Evolutionary conservation across 495 filamentous ascomycete genomes (phyloP), one percentile per base, ranked within the genome.

Genomic region (Xylaria telfairii): DNA sequence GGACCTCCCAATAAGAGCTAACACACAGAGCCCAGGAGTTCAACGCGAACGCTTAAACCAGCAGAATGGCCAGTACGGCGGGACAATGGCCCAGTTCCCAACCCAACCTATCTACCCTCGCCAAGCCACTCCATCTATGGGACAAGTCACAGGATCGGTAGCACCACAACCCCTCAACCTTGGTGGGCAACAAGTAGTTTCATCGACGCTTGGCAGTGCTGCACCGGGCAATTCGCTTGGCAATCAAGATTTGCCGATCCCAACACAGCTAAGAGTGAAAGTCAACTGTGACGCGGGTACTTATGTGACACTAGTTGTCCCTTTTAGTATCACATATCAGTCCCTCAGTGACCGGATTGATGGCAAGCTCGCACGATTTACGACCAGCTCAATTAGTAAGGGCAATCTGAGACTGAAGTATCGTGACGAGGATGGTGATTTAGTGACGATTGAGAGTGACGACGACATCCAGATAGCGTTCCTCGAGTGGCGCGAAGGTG

Each of bases 271-370:
- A 64, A 98, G 97, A 78, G 94, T 97, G 64, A 97, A 94, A 80
- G 94, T 99, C 42, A 93, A 93, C 75, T 96, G 92, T 75, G 91
- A 93, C 19, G 89, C 89, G 62, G 88, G 89, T 21, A 90, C 88
- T 69, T 95, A 96, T 73, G 90, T 98, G 67, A 97, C 94, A 0
- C 86, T 99, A 13, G 95, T 99, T 41, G 96, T 96, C 53, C 90
- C 93, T 26, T 95, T 91, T 83, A 96, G 94, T 75, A 99, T 98
- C 75, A 88, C 92, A 56, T 97, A 96, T 81, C 92, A 94, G 60
- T 94, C 93, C 37, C 85, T 99, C 28, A 92, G 93, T 60, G 95
- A 98, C 75, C 93, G 96, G n/a, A 98, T 99, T 75, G 96, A 98
- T 79, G 92, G 92, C 28, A 98, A 98, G 80, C 87, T 99, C 73